Base-by-base conservation (phyloP, 441 rosid genomes). In the Biscutella laevigata region DNA sequence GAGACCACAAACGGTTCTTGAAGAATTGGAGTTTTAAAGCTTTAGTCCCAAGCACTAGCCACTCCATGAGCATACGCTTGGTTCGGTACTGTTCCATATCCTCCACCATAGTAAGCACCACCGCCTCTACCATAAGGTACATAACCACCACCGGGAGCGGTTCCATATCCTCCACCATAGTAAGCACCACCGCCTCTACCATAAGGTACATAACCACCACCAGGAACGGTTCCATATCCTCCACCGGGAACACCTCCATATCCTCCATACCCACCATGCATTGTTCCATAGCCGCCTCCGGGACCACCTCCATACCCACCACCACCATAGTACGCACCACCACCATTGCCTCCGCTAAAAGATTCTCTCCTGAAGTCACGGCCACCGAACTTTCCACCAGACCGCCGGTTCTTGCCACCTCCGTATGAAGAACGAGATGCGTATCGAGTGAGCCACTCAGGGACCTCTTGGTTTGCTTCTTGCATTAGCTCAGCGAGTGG, bases 381-480 rank as follows among this genome's bases (percentile, higher is more conserved):
- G 21, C 84, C 81, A 58, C 88, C 96, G 1, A 61, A 61, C 11
- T 68, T 42, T 1, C 72, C 68, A 56, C 88, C 94, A 13, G 79
- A 63, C 10, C 95, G 89, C 24, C 86, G 74, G 58, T 71, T 85
- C 54, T 71, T 79, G 33, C 92, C 83, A 11, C 75, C 83, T 46
- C 61, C 82, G 4, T 73, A 71, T 19, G 92, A 54, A 35, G 68
- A 59, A 25, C 91, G 89, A 16, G 84, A 71, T 37, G 96, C 80
- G n/a, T 72, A 80, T 8, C 80, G 85, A 44, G 76, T 49, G 28
- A 88, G 83, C 96, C 96, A 91, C 50, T 80, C 77, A 56, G 96
- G 98, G 40, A 91, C 96, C 75, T 91, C 98, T 59, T 91, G 96
- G 49, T 86, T 91, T 24, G 95, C 67, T 74, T 91, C 96, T 74